Percentiles rank a stretch among this genome's conserved stretches.
These are phyloP conservation scores for Dillenia suffruticosa DNA, from an alignment of 164 flowering plant species.

Conservation along the genomic window DNA sequence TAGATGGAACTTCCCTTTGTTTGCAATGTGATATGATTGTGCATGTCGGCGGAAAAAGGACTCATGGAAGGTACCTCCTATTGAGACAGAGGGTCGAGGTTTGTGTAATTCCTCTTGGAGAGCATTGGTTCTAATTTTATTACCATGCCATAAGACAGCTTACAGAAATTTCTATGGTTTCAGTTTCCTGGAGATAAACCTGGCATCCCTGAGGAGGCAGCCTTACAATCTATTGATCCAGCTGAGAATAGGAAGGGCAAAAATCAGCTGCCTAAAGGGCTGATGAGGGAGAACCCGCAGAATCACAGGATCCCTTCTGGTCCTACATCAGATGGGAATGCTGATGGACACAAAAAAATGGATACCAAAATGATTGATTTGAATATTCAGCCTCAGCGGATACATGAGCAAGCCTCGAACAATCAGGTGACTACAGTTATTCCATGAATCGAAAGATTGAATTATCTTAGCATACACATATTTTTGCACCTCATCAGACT, in stretches of 20 bases:
- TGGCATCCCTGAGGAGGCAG: slow-evolving; percentile 35
- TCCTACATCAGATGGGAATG: slow-evolving; percentile 30
- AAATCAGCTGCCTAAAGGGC: slow-evolving; percentile 24
- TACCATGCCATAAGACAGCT: neutral
- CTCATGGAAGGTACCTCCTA: slow-evolving; percentile 82
- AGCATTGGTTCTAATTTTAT: neutral
- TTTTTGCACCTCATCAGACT: too few relatives aligned
- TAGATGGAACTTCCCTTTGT: slow-evolving; percentile 59
- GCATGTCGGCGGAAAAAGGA: slow-evolving; percentile 97
- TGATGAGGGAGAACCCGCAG: slow-evolving; percentile 35
- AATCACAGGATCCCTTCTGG: slow-evolving; percentile 36
- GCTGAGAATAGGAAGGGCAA: slow-evolving; percentile 39
- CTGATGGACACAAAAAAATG: slow-evolving; percentile 28
- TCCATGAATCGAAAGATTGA: too few relatives aligned
- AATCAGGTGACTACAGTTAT: slow-evolving; percentile 39
- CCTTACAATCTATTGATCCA: slow-evolving; percentile 32
- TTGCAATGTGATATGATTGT: slow-evolving; percentile 84
- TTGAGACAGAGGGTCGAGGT: slow-evolving; percentile 93
- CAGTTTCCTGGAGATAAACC: slow-evolving; percentile 91
- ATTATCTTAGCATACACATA: too few relatives aligned
- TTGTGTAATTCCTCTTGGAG: slow-evolving; percentile 20
- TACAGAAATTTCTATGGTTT: neutral
- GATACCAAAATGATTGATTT: slow-evolving; percentile 68
- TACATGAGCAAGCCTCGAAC: slow-evolving; percentile 52
- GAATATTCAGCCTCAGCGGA: slow-evolving; percentile 56